These are phyloP conservation scores for Paraconiothyrium brasiliense DNA, from an alignment of 2,329 filamentous ascomycete species.

Conservation along the genomic window DNA sequence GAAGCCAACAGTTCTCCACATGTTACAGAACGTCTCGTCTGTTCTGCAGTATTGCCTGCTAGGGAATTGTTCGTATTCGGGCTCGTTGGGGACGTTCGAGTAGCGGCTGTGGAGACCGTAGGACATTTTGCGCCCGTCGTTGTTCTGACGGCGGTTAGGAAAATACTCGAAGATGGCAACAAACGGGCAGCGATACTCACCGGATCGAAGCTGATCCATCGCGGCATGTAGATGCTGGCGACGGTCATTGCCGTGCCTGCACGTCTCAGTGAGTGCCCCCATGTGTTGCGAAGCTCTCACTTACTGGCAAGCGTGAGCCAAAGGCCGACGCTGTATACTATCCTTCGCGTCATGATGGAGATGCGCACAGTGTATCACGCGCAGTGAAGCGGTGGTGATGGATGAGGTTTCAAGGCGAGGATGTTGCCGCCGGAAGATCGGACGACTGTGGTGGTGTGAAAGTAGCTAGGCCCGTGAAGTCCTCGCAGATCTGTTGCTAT, in stretches of 20 bases:
- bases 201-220: conserved; percentile 73
- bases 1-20: conserved; percentile 91
- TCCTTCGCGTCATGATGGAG: conserved; percentile 56
- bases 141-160: conserved; percentile 30
- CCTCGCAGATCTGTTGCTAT: conserved; percentile 10
- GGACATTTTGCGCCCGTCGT: conserved; percentile 52
- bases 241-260: conserved; percentile 77
- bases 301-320: conserved; percentile 57
- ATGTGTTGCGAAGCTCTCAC: conserved; percentile 18
- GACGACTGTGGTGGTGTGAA: conserved; percentile 16
- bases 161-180: not conserved
- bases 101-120: conserved; percentile 86
- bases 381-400: not conserved
- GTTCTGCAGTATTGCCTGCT: conserved; percentile 70
- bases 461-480: conserved; percentile 2
- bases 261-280: conserved; percentile 23
- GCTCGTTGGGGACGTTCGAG: conserved; percentile 69
- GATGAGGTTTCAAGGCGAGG: not conserved
- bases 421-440: conserved; percentile 15
- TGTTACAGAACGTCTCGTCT: conserved; percentile 82
- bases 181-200: conserved; percentile 29
- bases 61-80: conserved; percentile 71
- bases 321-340: conserved; percentile 60
- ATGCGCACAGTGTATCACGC: not conserved
- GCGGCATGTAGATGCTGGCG: conserved; percentile 72